Conservation (phyloP, 2,329 filamentous ascomycete species). For the Xylaria sp. region DNA sequence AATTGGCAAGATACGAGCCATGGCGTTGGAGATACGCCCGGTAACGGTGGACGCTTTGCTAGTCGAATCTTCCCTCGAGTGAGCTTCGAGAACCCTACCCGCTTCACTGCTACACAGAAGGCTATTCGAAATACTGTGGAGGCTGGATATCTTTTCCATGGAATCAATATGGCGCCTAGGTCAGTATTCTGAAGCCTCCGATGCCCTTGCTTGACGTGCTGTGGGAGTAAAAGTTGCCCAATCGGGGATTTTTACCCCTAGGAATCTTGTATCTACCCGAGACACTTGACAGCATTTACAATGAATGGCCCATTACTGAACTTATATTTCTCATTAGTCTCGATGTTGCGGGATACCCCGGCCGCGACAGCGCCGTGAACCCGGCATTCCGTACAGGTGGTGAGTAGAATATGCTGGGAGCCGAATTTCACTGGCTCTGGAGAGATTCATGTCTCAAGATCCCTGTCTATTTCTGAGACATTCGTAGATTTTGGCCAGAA, state of each 20-base stretch:
- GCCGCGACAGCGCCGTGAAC: conserved; percentile 51
- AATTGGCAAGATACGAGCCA: conserved; percentile 45
- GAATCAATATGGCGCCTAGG: conserved; percentile 47
- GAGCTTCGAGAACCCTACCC: conserved; percentile 39
- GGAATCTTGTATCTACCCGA: not conserved
- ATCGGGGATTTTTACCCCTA: too few relatives aligned
- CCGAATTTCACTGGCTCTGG: not conserved
- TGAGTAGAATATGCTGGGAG: conserved; percentile 4
- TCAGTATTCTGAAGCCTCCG: not conserved
- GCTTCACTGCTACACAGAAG: conserved; percentile 43
- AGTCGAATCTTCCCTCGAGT: conserved; percentile 49
- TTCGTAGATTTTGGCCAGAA: not conserved
- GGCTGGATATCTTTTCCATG: conserved; percentile 50
- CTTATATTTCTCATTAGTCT: conserved; percentile 22
- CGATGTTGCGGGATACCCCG: conserved; percentile 47
- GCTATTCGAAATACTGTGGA: conserved; percentile 53
- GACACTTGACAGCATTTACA: not conserved
- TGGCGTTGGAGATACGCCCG: conserved; percentile 45
- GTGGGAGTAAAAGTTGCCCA: not conserved
- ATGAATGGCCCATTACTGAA: not conserved
- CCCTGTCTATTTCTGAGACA: conserved; percentile 1
- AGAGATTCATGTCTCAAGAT: not conserved
- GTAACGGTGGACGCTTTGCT: conserved; percentile 46
- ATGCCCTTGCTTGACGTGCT: not conserved
- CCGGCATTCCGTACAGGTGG: conserved; percentile 56